Percentiles rank a stretch among this genome's conserved stretches.
Conservation (phyloP, 1,139 yeast genomes). For the Blastobotrys elegans region DNA sequence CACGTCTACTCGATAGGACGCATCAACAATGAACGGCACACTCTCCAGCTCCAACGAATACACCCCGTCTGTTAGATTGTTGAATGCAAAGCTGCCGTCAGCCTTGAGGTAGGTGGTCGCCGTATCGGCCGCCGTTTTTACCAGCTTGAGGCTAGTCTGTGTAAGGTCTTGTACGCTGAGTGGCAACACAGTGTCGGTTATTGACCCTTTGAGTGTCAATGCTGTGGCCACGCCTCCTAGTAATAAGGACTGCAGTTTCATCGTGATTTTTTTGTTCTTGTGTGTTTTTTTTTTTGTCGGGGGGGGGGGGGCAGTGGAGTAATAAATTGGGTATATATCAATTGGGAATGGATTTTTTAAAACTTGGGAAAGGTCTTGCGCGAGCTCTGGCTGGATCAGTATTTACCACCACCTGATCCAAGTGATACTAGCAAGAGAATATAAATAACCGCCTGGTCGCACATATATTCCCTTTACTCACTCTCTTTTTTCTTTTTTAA, state of each 20-base stretch:
- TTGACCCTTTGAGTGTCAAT: slow-evolving; percentile 6
- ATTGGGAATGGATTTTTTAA: too few species aligned
- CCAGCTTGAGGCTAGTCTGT: slow-evolving; percentile 6
- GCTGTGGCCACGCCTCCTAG: not conserved
- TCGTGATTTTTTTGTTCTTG: too few species aligned
- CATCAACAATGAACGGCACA: slow-evolving; percentile 16
- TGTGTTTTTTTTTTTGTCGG: not conserved
- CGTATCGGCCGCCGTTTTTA: not conserved
- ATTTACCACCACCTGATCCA: too few species aligned
- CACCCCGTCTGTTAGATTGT: slow-evolving; percentile 27
- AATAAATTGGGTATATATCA: too few species aligned
- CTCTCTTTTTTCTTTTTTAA: too few species aligned
- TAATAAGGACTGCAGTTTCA: not conserved
- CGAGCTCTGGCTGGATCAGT: too few species aligned
- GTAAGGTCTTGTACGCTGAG: slow-evolving; percentile 6
- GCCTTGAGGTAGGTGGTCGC: not conserved
- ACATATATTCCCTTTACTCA: too few species aligned
- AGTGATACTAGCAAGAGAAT: too few species aligned
- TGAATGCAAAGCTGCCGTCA: slow-evolving; percentile 26
- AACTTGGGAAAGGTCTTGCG: too few species aligned
- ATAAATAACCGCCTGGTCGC: too few species aligned
- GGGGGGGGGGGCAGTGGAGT: too few species aligned
- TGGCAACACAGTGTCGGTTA: not conserved
- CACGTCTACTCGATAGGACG: slow-evolving; percentile 28
- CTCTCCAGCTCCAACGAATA: slow-evolving; percentile 22